Conservation (phyloP, 768 basidiomycete genomes). For the Nevesoporus exiguus region DNA sequence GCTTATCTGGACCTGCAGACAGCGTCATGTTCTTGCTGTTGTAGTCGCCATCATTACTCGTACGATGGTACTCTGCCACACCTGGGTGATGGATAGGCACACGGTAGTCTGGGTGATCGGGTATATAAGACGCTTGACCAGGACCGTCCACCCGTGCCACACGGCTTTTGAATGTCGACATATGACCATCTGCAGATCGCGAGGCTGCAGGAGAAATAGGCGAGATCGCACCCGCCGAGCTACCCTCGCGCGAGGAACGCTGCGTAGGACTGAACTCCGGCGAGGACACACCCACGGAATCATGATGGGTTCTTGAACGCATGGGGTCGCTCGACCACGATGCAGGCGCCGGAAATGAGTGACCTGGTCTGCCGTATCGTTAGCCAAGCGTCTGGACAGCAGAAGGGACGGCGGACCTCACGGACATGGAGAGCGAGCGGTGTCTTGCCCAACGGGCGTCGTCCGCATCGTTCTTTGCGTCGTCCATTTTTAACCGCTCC, state of each 20-base stretch:
- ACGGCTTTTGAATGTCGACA: slow-evolving; percentile 15
- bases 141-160: slow-evolving; percentile 9
- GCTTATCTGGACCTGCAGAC: slow-evolving; percentile 22
- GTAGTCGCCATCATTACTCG: slow-evolving; percentile 2
- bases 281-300: slow-evolving; percentile 11
- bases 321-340: slow-evolving; percentile 27
- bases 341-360: slow-evolving; percentile 17
- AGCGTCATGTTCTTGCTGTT: slow-evolving; percentile 16
- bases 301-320: slow-evolving; percentile 14
- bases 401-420: slow-evolving; percentile 23
- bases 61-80: slow-evolving; percentile 12
- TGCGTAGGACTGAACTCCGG: slow-evolving; percentile 22
- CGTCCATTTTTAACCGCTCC: slow-evolving; percentile 57
- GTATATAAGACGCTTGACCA: slow-evolving; percentile 5
- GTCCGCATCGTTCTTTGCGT: slow-evolving; percentile 28
- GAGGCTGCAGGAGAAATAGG: slow-evolving; percentile 53
- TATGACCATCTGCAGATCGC: slow-evolving; percentile 36
- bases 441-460: slow-evolving; percentile 37
- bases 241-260: slow-evolving; percentile 41
- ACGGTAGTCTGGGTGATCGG: slow-evolving; percentile 17
- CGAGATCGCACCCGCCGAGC: slow-evolving; percentile 49
- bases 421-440: slow-evolving; percentile 43
- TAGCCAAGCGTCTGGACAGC: not conserved
- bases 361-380: slow-evolving; percentile 13
- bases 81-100: slow-evolving; percentile 5